These are phyloP conservation scores for Prunus davidiana DNA, from an alignment of 306 rosid genomes.

Conservation along the genomic window DNA sequence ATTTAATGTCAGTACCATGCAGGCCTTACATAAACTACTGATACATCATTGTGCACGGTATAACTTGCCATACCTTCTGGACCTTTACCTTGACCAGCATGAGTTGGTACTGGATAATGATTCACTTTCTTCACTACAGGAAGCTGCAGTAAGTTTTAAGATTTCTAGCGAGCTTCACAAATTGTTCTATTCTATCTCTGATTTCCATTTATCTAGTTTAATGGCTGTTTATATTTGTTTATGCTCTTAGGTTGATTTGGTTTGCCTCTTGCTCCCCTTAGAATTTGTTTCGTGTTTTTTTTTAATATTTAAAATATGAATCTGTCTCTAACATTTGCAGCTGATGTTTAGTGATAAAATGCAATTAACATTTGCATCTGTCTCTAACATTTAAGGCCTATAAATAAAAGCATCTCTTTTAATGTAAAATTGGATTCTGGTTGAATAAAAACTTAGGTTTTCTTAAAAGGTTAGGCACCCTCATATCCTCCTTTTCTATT, in stretches of 20 bases:
- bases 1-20: constrained; percentile 33
- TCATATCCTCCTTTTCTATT: background rate
- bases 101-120: constrained; percentile 50
- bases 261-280: background rate
- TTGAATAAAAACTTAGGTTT: background rate
- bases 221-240: constrained; percentile 17
- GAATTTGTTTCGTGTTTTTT: background rate
- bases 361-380: no score
- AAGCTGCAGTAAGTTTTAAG: constrained; percentile 77
- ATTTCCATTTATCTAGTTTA: constrained; percentile 22
- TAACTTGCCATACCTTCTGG: constrained; percentile 85
- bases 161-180: constrained; percentile 23
- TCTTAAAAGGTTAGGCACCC: background rate
- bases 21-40: constrained; percentile 69
- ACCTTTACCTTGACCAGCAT: constrained; percentile 81
- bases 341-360: no score
- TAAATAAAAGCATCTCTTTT: background rate
- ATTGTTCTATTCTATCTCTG: constrained; percentile 25
- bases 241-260: constrained; percentile 17
- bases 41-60: constrained; percentile 63
- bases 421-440: background rate
- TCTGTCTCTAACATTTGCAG: background rate
- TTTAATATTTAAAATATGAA: background rate
- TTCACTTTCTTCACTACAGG: constrained; percentile 65
- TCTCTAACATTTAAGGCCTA: background rate